Base-by-base conservation (phyloP, 345 rosid species). In the Pseudoturritis turrita region DNA sequence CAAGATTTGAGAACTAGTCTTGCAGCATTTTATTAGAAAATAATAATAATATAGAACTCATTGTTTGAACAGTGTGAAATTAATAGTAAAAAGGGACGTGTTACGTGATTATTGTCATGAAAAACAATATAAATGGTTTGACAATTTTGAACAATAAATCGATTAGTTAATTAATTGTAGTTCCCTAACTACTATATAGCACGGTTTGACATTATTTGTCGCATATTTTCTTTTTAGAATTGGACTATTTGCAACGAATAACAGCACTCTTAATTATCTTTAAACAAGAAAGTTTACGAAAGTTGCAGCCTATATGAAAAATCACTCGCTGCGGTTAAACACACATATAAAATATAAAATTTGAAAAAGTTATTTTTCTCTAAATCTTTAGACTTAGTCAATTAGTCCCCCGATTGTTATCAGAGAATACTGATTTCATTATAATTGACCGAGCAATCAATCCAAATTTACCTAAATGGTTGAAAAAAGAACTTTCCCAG, bases 81-180 rank as follows among this genome's bases (percentile, higher is more conserved):
- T 44, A 26, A 44, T 51, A 43, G 15, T 52, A 72, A 62, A n/a
- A 53, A 37, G 53, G 68, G 50, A 13, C 59, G 37, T 63, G 40
- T 35, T 54, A 71, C 68, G 52, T 55, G 59, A 14, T 26, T 36
- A 10, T 63, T 63, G 47, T 37, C 43, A 45, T 73, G 77, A 43
- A 73, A 64, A 73, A 26, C 59, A 65, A n/a, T 47, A 11, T 56
- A 45, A 35, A 45, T 40, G 65, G 52, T 37, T 73, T 73, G 77
- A 65, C 66, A 39, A 68, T n/a, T 55, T 37, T 71, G 61, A 71
- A 28, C 53, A 61, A 13, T 17, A 52, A 26, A 25, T 43, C 2
- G 19, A 14, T 71, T 52, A 23, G 7, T 31, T 43, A 15, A 15
- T 21, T 43, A 37, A 40, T 15, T 28, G 11, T 39, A 58, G 37